A percentile compares a stretch with the other conserved stretches of the same genome.
Evolutionary conservation across 2,329 filamentous ascomycete species (phyloP).

Genomic region (Beauveria brongniartii): DNA sequence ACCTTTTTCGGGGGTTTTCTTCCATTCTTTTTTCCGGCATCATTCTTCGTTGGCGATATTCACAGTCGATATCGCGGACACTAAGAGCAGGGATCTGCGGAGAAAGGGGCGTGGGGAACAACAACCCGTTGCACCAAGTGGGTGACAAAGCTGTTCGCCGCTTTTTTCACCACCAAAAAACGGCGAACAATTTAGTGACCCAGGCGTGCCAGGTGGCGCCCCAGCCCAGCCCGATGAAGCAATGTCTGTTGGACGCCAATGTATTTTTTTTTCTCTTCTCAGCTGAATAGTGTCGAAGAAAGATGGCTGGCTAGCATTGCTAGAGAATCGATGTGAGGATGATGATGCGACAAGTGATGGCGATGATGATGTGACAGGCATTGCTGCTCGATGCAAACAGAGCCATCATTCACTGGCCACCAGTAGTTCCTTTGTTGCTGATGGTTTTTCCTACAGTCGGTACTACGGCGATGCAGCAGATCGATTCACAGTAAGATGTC

Average conservation of each 20-base stretch:
- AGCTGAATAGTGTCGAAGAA: background rate
- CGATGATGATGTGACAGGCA: background rate
- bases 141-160: too few relatives aligned
- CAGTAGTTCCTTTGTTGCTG: background rate
- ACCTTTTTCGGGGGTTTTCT: too few relatives aligned
- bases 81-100: background rate
- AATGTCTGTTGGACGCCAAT: background rate
- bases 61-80: background rate
- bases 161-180: too few relatives aligned
- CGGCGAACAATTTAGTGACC: too few relatives aligned
- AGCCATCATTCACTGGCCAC: background rate
- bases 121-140: background rate
- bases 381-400: background rate
- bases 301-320: background rate
- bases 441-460: background rate
- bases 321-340: background rate
- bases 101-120: background rate
- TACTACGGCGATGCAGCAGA: background rate
- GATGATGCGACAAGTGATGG: background rate
- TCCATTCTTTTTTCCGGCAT: too few relatives aligned
- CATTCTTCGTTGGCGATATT: background rate
- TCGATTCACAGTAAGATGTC: background rate
- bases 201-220: too few relatives aligned
- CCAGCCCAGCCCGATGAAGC: background rate
- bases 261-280: background rate